Evolutionary conservation across 768 basidiomycete species (phyloP).

Genomic region (Tricholoma hemisulphureum): DNA sequence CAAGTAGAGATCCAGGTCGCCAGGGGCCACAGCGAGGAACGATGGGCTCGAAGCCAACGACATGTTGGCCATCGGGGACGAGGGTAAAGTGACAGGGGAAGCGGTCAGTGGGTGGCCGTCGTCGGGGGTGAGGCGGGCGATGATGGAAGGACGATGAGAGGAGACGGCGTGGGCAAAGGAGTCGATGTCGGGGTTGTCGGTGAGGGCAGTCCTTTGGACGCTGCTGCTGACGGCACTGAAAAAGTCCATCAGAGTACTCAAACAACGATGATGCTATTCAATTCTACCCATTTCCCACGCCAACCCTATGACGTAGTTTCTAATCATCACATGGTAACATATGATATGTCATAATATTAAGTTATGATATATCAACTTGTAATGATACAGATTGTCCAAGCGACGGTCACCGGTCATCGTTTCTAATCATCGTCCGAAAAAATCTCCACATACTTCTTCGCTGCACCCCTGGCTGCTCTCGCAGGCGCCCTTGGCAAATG

Average conservation of each 20-base stretch:
- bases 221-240: constrained; percentile 34
- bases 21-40: constrained; percentile 26
- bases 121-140: constrained; percentile 35
- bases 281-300: too few relatives aligned
- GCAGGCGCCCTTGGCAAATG: constrained; percentile 40
- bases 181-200: constrained; percentile 30
- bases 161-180: constrained; percentile 57
- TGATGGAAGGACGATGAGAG: constrained; percentile 38
- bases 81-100: constrained; percentile 18
- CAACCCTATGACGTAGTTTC: background rate
- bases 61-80: constrained; percentile 22
- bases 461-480: constrained; percentile 46
- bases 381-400: too few relatives aligned
- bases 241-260: constrained; percentile 50
- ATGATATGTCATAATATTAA: too few relatives aligned
- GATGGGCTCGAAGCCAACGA: constrained; percentile 11
- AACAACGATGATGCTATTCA: too few relatives aligned
- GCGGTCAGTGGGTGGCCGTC: too few relatives aligned
- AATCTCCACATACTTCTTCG: constrained; percentile 67
- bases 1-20: constrained; percentile 30
- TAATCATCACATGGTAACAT: too few relatives aligned
- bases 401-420: constrained; percentile 46
- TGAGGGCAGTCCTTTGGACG: constrained; percentile 11
- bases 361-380: too few relatives aligned
- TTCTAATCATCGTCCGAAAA: constrained; percentile 47